Evolutionary conservation across 2,329 filamentous ascomycete species (phyloP).

Genomic region (Diaporthe eres): DNA sequence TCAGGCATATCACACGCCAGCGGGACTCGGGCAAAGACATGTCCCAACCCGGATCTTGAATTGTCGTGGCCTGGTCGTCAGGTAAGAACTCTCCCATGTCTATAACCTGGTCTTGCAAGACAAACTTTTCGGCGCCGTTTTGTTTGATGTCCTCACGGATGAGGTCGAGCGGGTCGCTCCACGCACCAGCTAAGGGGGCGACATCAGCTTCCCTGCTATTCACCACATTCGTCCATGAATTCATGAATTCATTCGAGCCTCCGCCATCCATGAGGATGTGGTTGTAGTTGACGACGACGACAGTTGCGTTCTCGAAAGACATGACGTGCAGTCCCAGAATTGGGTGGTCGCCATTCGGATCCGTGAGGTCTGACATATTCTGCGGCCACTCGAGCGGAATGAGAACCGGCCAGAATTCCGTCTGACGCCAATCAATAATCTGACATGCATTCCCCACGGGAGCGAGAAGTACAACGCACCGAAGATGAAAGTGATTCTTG

Average conservation of each 20-base stretch:
- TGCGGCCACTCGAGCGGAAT: conserved; percentile 1
- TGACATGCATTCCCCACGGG: too few species aligned
- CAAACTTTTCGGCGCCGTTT: neutral
- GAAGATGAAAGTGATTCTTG: conserved; percentile 6
- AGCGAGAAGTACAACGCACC: neutral
- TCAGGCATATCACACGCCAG: neutral
- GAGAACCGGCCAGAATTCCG: neutral
- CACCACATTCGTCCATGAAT: neutral
- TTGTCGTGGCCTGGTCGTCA: neutral
- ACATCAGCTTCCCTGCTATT: neutral
- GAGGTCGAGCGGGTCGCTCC: neutral
- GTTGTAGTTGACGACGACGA: neutral
- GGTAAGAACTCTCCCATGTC: conserved; percentile 1
- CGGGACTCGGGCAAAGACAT: neutral
- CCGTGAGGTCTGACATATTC: neutral
- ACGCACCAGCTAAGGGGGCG: neutral
- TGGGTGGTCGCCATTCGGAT: neutral
- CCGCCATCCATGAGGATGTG: neutral
- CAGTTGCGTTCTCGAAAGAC: neutral
- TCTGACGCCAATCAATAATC: neutral
- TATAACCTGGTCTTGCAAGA: neutral
- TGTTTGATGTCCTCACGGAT: neutral
- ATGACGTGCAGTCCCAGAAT: neutral
- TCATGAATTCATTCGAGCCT: neutral
- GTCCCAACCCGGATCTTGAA: neutral